Base-by-base conservation (phyloP, 108 stramenopile genomes). In the Poteriospumella lacustris region DNA sequence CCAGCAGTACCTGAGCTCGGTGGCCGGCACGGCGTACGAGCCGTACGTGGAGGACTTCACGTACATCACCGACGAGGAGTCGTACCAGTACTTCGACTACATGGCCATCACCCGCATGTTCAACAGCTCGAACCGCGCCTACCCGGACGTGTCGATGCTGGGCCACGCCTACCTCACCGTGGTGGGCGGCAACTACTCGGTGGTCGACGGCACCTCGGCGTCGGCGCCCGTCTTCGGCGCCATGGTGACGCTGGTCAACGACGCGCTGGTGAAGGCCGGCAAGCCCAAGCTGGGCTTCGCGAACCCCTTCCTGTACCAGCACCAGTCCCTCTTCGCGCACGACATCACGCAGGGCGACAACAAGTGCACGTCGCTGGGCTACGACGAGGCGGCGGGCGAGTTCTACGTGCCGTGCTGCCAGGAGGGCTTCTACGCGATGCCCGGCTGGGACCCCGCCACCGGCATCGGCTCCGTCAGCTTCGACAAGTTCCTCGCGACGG, bases 361-460 rank as follows among this genome's bases (percentile, higher is more conserved):
- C 44, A 29, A 1, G 9, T 69, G 68, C 42, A 77, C 76, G 9
- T n/a, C n/a, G n/a, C n/a, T n/a, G n/a, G n/a, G n/a, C n/a, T n/a
- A n/a, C n/a, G n/a, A n/a, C n/a, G n/a, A n/a, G n/a, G n/a, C n/a
- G n/a, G 36, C 1, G 1, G 12, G 2, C 62, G 1, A 1, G 5
- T n/a, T n/a, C n/a, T n/a, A n/a, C n/a, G n/a, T n/a, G n/a, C 24
- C 42, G 1, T 68, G 67, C 15, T 68, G 82, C 78, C 19, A 1
- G 12, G 67, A 40, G 15, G 82, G 82, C 34, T 83, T 83, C 47
- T 41, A 42, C 1, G 82, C 78, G 15, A 38, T 28, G 38, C 3
- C 62, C 42, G 82, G 82, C n/a, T 83, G 82, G 82, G 82, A 83
- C 60, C 67, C 82, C 0, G 73, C 44, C 34, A 76, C 82, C 1